Conservation (phyloP, 2,329 filamentous ascomycete species). For the Sphaerostilbella broomeana region DNA sequence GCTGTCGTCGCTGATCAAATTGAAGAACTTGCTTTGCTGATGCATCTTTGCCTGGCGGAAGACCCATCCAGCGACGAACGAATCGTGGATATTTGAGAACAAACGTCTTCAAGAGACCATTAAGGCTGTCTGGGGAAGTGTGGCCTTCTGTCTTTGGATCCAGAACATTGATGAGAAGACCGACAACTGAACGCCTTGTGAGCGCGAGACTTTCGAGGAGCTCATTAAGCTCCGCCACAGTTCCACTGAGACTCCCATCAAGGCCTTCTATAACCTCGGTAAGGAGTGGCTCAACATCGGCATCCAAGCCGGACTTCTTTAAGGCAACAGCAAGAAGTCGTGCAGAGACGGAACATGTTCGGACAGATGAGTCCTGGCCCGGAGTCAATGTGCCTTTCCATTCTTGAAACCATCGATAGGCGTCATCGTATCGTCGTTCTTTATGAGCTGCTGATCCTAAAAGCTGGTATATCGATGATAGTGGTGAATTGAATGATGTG, state of each 20-base stretch:
- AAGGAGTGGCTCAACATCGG: slow-evolving; percentile 37
- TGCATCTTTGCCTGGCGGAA: slow-evolving; percentile 44
- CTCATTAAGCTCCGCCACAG: slow-evolving; percentile 53
- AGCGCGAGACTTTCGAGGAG: slow-evolving; percentile 50
- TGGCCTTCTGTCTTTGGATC: slow-evolving; percentile 15
- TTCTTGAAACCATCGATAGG: slow-evolving; percentile 48
- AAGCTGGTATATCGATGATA: slow-evolving; percentile 45
- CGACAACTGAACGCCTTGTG: slow-evolving; percentile 48
- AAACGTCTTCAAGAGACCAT: slow-evolving; percentile 45
- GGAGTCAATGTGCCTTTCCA: slow-evolving; percentile 34
- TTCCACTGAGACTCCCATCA: slow-evolving; percentile 54
- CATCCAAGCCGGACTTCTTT: slow-evolving; percentile 34
- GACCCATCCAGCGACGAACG: slow-evolving; percentile 55
- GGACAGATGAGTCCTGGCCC: slow-evolving; percentile 40
- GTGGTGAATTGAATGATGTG: slow-evolving; percentile 35
- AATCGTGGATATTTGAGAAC: slow-evolving; percentile 55
- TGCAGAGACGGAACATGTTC: slow-evolving; percentile 46
- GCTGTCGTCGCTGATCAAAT: slow-evolving; percentile 53
- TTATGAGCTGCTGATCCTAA: slow-evolving; percentile 45
- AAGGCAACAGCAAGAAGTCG: slow-evolving; percentile 50
- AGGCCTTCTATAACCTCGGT: slow-evolving; percentile 46
- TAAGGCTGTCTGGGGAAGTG: slow-evolving; percentile 18
- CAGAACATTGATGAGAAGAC: slow-evolving; percentile 33
- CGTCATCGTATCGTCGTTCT: slow-evolving; percentile 41
- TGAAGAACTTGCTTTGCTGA: slow-evolving; percentile 52